Conservation (phyloP, 495 filamentous ascomycete species). For the Neurospora sp. region DNA sequence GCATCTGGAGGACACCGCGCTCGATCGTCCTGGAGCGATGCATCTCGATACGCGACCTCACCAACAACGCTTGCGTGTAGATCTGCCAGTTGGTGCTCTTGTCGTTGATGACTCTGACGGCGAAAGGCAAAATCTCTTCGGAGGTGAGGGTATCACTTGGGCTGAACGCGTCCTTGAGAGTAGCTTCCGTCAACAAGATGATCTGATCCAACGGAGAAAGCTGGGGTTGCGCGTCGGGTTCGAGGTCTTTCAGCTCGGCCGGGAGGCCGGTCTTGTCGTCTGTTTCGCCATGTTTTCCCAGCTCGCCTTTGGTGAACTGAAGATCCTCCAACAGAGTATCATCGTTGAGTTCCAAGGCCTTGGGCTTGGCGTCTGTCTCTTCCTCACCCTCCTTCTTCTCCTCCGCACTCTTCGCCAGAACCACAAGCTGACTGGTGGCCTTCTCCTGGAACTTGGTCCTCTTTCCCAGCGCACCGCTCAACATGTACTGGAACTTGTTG, state of each 20-base stretch:
- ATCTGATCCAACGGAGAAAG: slow-evolving; percentile 74
- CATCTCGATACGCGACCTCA: slow-evolving; percentile 81
- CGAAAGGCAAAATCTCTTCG: slow-evolving; percentile 88
- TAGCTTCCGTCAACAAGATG: slow-evolving; percentile 74
- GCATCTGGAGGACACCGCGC: slow-evolving; percentile 81
- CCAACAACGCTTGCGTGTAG: slow-evolving; percentile 84
- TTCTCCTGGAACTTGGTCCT: slow-evolving; percentile 86
- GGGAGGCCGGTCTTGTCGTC: slow-evolving; percentile 46
- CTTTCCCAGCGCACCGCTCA: slow-evolving; percentile 83
- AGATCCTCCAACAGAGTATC: slow-evolving; percentile 88
- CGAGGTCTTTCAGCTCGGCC: slow-evolving; percentile 45
- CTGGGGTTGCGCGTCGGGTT: slow-evolving; percentile 71
- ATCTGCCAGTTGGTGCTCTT: slow-evolving; percentile 96
- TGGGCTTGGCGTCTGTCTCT: slow-evolving; percentile 34
- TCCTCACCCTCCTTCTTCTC: slow-evolving; percentile 3
- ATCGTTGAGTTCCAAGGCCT: slow-evolving; percentile 69
- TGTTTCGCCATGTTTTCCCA: slow-evolving; percentile 24
- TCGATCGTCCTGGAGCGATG: slow-evolving; percentile 79
- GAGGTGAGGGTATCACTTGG: slow-evolving; percentile 77
- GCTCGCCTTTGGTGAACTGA: slow-evolving; percentile 53
- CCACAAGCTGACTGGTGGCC: slow-evolving; percentile 82
- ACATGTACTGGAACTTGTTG: slow-evolving; percentile 65
- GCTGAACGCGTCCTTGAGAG: slow-evolving; percentile 74
- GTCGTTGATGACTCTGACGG: slow-evolving; percentile 75
- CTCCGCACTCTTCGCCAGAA: slow-evolving; percentile 66